Evolutionary conservation across 2,329 filamentous ascomycete genomes (phyloP), one percentile per base, ranked within the genome.

Genomic region (Alternaria metachromatica): DNA sequence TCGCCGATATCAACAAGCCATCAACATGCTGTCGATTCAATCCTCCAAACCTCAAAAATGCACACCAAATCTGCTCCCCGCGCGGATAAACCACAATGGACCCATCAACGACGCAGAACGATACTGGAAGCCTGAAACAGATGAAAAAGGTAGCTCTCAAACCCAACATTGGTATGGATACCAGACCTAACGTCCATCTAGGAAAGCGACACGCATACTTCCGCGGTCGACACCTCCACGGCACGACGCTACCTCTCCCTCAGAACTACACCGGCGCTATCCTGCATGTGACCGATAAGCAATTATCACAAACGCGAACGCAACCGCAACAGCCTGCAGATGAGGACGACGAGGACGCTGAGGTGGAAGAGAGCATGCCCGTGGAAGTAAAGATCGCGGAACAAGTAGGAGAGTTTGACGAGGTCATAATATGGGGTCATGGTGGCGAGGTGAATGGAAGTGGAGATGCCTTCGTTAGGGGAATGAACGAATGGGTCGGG

Each of bases 381-480:
- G 70, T 73, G 7, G 76, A 80, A 18, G 70, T 77, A 43, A 78
- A 73, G 55, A 81, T 86, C 2, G 79, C 95, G 69, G 86, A 91
- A 55, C 83, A 88, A 46, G 84, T 89, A 20, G 89, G 88, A 2
- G 84, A 84, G 15, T 97, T 97, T 75, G 88, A 93, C 7, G 85
- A 91, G 58, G 78, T 97, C 55, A 81, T 93, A 4, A 85, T 97
- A n/a, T 98, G 94, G 94, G 90, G 87, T 0, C 94, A 97, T 78
- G 94, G 96, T 69, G 80, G 82, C 1, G 72, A 87, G 54, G 89
- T 89, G 6, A 88, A 90, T 63, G 84, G 84, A 1, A 84, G 84
- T 26, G 81, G 82, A 6, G 93, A 97, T 80, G 83, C 87, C 1
- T 96, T 93, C 76, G 83, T 92, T 5, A 90, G 91, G 76, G 89